Evolutionary conservation across 768 basidiomycete species (phyloP), one percentile per base, ranked within the genome.

Genomic region (Fomitopsis pulvina): DNA sequence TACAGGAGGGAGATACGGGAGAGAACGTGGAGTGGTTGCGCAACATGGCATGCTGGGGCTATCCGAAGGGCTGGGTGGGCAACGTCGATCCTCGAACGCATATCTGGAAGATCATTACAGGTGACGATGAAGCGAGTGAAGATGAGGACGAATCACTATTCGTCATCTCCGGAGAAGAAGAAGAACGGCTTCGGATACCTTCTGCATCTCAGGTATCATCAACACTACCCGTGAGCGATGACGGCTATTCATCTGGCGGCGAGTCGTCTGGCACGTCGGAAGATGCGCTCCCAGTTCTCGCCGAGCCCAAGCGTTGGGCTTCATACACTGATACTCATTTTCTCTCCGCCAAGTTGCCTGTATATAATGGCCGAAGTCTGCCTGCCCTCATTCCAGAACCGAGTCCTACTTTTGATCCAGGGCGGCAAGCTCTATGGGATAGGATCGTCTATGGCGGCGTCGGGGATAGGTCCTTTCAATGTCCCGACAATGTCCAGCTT

Each of bases 1-100:
- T 76, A 25, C 40, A 52, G 20, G 63, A 64, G 2, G 72, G 70
- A 4, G 70, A 75, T 41, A 44, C 51, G 0, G 70, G 65, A 24
- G 68, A 71, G 45, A 22, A 55, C 26, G 53, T 60, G 9, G 57
- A 57, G 27, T 85, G 83, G 81, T 70, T 87, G 37, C 69, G 60
- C 39, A 79, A 80, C 41, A 88, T 90, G 62, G 70, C 79, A 24
- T 57, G 68, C 32, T 87, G 85, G 85, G 87, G 87, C 0, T 90
- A 88, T 60, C 87, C 87, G n/a, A 74, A 71, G 12, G 87, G 87
- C 0, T 90, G 85, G 84, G 60, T 74, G 20, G 63, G 69, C 42
- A 53, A 54, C 10, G 55, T 47, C 44, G 80, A 89, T 60, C 87
- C 87, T 6, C 72, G 71, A 48, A 69, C 78, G 21, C 57, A 62